Evolutionary conservation across 805 yeast species (phyloP).

Genomic region (Brettanomyces custersianus): DNA sequence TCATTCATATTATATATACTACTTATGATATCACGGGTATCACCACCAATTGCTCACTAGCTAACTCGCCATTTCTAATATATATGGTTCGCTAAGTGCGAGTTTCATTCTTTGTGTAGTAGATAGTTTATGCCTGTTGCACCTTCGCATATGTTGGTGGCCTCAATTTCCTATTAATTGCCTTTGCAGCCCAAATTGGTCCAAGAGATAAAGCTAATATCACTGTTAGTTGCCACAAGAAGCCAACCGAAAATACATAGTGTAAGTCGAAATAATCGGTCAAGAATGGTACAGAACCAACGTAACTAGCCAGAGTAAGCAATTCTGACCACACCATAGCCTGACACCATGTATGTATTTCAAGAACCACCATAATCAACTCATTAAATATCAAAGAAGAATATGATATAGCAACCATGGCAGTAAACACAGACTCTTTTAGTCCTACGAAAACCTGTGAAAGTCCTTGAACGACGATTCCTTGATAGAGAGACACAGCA

Average conservation of each 20-base stretch:
- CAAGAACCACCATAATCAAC: slow-evolving; percentile 86
- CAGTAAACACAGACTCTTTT: slow-evolving; percentile 40
- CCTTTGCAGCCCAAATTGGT: slow-evolving; percentile 85
- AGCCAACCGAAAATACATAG: slow-evolving; percentile 48
- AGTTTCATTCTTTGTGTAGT: too few species aligned
- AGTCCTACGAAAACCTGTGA: slow-evolving; percentile 72
- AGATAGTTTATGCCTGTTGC: slow-evolving; percentile 62
- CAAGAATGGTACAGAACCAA: slow-evolving; percentile 75
- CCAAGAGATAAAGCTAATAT: slow-evolving; percentile 63
- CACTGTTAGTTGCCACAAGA: slow-evolving; percentile 59
- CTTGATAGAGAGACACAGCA: slow-evolving; percentile 83
- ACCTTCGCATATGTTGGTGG: slow-evolving; percentile 98
- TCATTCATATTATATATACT: too few species aligned
- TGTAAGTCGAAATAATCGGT: slow-evolving; percentile 76
- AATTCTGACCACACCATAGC: slow-evolving; percentile 67
- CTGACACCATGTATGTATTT: slow-evolving; percentile 85
- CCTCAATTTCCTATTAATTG: slow-evolving; percentile 63
- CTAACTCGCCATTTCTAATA: too few species aligned
- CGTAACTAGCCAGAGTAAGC: slow-evolving; percentile 55
- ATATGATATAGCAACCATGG: slow-evolving; percentile 82
- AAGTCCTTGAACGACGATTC: slow-evolving; percentile 71
- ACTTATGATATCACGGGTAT: too few species aligned
- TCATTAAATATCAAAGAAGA: slow-evolving; percentile 77
- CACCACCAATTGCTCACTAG: too few species aligned
- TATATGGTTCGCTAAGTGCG: too few species aligned